These are phyloP conservation scores for Shiraia sp. DNA, from an alignment of 2,329 filamentous ascomycete genomes.

Conservation along the genomic window DNA sequence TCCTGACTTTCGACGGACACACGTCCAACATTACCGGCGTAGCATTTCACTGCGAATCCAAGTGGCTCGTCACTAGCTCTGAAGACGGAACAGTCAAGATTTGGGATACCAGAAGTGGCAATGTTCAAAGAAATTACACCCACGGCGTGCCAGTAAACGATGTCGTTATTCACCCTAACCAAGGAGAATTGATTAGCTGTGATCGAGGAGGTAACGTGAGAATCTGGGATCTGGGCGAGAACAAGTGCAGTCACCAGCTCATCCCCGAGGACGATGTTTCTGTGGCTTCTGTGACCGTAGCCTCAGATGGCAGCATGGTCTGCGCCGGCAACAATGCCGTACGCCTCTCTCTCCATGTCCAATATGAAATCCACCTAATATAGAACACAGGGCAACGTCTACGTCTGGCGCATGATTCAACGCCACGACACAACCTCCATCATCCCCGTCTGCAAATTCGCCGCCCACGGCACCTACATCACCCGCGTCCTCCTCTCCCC, in stretches of 20 bases:
- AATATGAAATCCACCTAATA: conserved; percentile 4
- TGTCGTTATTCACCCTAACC: conserved; percentile 98
- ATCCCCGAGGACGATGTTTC: conserved; percentile 95
- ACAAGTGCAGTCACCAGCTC: conserved; percentile 93
- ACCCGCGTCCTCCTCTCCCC: conserved; percentile 89
- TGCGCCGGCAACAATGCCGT: conserved; percentile 92
- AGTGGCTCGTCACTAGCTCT: conserved; percentile 99
- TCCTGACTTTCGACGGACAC: conserved; percentile 94
- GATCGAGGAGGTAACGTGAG: conserved; percentile 90
- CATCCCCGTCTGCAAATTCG: conserved; percentile 84
- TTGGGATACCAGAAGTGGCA: conserved; percentile 87
- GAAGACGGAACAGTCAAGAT: conserved; percentile 98
- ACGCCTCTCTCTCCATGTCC: conserved; percentile 33
- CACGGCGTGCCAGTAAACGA: conserved; percentile 92
- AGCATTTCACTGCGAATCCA: conserved; percentile 96
- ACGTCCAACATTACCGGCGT: conserved; percentile 95
- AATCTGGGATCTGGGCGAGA: conserved; percentile 96
- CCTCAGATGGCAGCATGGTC: conserved; percentile 88
- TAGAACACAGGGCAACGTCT: conserved; percentile 78
- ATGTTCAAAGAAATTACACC: conserved; percentile 88
- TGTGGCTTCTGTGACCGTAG: conserved; percentile 92
- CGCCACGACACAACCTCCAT: conserved; percentile 80
- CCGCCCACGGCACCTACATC: conserved; percentile 89
- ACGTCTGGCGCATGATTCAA: conserved; percentile 93
- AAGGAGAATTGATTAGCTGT: conserved; percentile 96